A percentile compares a stretch with the other conserved stretches of the same genome.
Evolutionary conservation across 192 early-diverging fungal genomes (phyloP).

Genomic region (Coemansia sp.): DNA sequence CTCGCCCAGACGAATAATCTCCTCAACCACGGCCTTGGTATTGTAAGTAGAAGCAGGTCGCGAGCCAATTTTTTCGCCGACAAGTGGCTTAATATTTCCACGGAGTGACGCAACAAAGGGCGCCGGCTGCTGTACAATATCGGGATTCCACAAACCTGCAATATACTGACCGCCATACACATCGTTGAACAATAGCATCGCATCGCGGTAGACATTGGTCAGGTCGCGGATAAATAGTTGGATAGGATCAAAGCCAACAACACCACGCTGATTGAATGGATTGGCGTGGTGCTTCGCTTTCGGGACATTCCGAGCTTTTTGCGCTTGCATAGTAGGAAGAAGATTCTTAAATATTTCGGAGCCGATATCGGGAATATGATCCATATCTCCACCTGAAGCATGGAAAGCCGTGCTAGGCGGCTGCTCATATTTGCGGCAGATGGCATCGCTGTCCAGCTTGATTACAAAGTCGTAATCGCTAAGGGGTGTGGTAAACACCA

Average conservation of each 20-base stretch:
- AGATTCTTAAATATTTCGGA: slow-evolving; percentile 76
- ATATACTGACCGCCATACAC: slow-evolving; percentile 40
- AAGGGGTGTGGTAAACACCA: slow-evolving; percentile 82
- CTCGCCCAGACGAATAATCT: slow-evolving; percentile 41
- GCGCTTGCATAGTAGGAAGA: slow-evolving; percentile 14
- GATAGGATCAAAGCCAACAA: slow-evolving; percentile 78
- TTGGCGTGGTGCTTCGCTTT: slow-evolving; percentile 21
- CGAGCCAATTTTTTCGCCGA: neutral
- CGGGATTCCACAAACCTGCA: slow-evolving; percentile 50
- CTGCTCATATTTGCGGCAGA: slow-evolving; percentile 63
- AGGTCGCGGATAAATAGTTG: slow-evolving; percentile 69
- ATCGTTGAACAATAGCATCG: slow-evolving; percentile 42
- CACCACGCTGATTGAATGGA: slow-evolving; percentile 58
- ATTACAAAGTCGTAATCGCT: slow-evolving; percentile 77
- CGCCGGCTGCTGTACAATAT: neutral
- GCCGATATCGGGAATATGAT: neutral
- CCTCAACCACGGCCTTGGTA: slow-evolving; percentile 19
- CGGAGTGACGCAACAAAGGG: slow-evolving; percentile 15
- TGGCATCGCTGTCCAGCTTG: slow-evolving; percentile 55
- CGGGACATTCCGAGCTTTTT: neutral
- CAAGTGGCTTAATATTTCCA: slow-evolving; percentile 19
- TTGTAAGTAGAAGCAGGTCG: slow-evolving; percentile 20
- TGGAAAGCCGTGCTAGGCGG: slow-evolving; percentile 53
- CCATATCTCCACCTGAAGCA: slow-evolving; percentile 2
- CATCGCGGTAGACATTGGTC: slow-evolving; percentile 33